phyloP scores from a whole-genome alignment of 768 basidiomycete species.

The Tricholoma hemisulphureum region DNA sequence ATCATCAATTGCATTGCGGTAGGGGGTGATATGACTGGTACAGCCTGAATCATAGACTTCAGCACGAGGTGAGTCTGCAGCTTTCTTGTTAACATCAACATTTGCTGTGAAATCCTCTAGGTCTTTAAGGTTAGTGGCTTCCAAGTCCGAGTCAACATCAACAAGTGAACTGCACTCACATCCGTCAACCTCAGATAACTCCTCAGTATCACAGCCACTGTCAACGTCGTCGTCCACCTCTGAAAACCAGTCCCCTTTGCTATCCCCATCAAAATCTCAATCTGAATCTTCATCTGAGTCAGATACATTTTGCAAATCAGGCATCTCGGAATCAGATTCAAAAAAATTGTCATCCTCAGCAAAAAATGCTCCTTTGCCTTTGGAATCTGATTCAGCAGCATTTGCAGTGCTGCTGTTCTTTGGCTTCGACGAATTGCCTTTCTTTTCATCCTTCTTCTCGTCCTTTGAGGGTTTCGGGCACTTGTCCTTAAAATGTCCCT shows the following conservation, averaged over 20 bases:
- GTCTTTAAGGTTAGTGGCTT: no score
- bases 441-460: background rate
- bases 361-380: background rate
- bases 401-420: background rate
- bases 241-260: background rate
- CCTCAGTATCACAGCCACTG: background rate
- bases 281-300: background rate
- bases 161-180: background rate
- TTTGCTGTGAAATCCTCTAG: no score
- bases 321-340: background rate
- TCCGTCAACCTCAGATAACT: background rate
- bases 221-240: background rate
- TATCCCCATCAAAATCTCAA: background rate
- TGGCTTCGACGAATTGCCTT: background rate
- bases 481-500: constrained; percentile 20
- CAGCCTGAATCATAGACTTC: constrained; percentile 31
- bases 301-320: background rate
- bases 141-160: no score
- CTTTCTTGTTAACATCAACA: background rate
- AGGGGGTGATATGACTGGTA: constrained; percentile 30
- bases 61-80: background rate
- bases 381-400: background rate
- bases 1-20: constrained; percentile 22
- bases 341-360: no score
- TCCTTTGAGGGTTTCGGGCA: constrained; percentile 19